Conservation (phyloP, 768 basidiomycete genomes). For the Rhizopogon sp. region DNA sequence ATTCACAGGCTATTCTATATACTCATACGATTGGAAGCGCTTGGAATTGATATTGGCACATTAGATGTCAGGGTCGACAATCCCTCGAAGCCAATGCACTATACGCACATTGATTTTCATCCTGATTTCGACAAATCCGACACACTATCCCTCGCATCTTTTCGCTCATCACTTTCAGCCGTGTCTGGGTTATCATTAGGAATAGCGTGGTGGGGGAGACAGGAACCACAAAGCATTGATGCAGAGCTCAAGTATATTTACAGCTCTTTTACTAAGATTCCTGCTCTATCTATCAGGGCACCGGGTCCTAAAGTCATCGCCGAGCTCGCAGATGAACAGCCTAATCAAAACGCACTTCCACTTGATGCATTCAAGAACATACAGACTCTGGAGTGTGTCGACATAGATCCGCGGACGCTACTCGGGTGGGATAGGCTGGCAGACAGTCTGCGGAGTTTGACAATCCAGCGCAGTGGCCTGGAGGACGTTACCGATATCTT, state of each 20-base stretch:
- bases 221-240: slow-evolving; percentile 57
- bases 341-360: slow-evolving; percentile 72
- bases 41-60: slow-evolving; percentile 72
- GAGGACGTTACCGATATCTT: slow-evolving; percentile 79
- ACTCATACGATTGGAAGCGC: slow-evolving; percentile 79
- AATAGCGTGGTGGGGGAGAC: slow-evolving; percentile 64
- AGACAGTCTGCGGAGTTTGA: slow-evolving; percentile 66
- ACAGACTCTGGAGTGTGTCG: slow-evolving; percentile 65
- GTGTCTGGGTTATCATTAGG: slow-evolving; percentile 76
- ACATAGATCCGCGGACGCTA: slow-evolving; percentile 78
- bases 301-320: slow-evolving; percentile 61
- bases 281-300: slow-evolving; percentile 64
- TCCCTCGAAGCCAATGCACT: slow-evolving; percentile 75
- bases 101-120: slow-evolving; percentile 49
- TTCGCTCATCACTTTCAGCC: slow-evolving; percentile 71
- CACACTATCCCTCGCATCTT: slow-evolving; percentile 65
- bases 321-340: slow-evolving; percentile 65
- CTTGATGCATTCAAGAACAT: slow-evolving; percentile 84
- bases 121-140: slow-evolving; percentile 60
- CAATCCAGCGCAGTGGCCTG: slow-evolving; percentile 72
- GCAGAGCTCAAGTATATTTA: slow-evolving; percentile 80
- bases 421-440: slow-evolving; percentile 82
- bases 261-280: slow-evolving; percentile 87
- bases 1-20: slow-evolving; percentile 85
- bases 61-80: slow-evolving; percentile 72